These are phyloP conservation scores for Roridomyces roridus DNA, from an alignment of 768 basidiomycete genomes.

Conservation along the genomic window DNA sequence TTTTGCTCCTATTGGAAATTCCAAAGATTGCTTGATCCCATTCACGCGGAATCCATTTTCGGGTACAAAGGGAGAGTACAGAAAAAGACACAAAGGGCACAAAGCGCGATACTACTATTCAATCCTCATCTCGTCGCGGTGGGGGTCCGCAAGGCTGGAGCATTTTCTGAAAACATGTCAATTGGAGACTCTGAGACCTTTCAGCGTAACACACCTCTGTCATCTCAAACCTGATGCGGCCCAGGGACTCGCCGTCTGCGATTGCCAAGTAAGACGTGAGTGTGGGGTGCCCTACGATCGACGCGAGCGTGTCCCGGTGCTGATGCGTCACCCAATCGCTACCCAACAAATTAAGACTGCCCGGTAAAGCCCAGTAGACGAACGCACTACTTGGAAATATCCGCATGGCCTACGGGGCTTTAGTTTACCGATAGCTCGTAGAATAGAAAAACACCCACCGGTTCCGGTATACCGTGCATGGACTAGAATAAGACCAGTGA, in stretches of 20 bases:
- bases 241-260: conserved; percentile 93
- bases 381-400: conserved; percentile 92
- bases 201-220: conserved; percentile 70
- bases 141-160: conserved; percentile 94
- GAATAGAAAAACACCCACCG: conserved; percentile 53
- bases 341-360: conserved; percentile 22
- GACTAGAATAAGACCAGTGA: conserved; percentile 52
- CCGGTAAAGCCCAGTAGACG: conserved; percentile 8
- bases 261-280: conserved; percentile 88
- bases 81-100: not conserved
- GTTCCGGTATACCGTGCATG: conserved; percentile 97
- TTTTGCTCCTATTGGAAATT: not conserved
- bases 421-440: conserved; percentile 10
- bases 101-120: too few species aligned
- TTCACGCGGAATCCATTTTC: not conserved
- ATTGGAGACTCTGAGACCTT: not conserved
- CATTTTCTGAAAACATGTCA: conserved; percentile 67
- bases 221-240: conserved; percentile 91
- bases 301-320: conserved; percentile 92
- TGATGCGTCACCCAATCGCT: conserved; percentile 99
- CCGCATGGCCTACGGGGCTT: conserved; percentile 79
- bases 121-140: conserved; percentile 87
- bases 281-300: conserved; percentile 91
- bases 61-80: not conserved
- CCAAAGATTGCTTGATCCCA: not conserved